Base-by-base conservation (phyloP, 345 rosid species). In the Salix udensis region DNA sequence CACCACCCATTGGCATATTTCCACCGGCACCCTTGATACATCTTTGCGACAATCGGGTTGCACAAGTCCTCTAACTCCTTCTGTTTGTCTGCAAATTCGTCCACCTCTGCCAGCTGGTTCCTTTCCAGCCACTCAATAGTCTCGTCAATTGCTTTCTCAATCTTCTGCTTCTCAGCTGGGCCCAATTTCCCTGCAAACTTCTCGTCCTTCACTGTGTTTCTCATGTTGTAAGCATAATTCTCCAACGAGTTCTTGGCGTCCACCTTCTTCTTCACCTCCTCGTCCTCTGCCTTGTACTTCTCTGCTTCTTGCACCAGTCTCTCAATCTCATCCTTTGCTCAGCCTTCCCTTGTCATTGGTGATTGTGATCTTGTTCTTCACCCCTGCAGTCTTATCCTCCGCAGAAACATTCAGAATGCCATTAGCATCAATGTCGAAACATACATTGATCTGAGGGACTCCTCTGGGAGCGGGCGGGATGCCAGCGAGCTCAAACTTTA, bases 241-340 rank as follows among this genome's bases (percentile, higher is more conserved):
- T 77, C 80, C 3, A 70, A 26, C 3, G 74, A 18, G 19, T 77
- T 77, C 68, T 77, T 77, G 3, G 79, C 79, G 0, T 77, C 79
- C 34, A 77, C 79, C 31, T 77, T 77, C 75, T 77, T 77, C 75
- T 77, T 77, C 36, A 77, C 70, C 39, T 77, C 61, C 50, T 62
- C 75, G 24, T 77, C 79, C 40, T 77, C 79, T 62, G 62, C 48
- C 40, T 77, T 77, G 75, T 77, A 77, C 52, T 46, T 61, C 64
- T 77, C 79, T 60, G 79, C 79, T 28, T 77, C 79, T 23, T 70
- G 74, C 28, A 77, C 79, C 79, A 77, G n/a, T 39, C 75, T 77
- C 31, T 77, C 79, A 21, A 77, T 77, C 2, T 70, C 79, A 19
- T 70, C 75, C 75, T 4, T 62, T 62, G 64, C 79, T 77, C 21